Percentiles rank a stretch among this genome's conserved stretches.
Conservation (phyloP, 78 protist species). For the Dictyostelium intermedium region DNA sequence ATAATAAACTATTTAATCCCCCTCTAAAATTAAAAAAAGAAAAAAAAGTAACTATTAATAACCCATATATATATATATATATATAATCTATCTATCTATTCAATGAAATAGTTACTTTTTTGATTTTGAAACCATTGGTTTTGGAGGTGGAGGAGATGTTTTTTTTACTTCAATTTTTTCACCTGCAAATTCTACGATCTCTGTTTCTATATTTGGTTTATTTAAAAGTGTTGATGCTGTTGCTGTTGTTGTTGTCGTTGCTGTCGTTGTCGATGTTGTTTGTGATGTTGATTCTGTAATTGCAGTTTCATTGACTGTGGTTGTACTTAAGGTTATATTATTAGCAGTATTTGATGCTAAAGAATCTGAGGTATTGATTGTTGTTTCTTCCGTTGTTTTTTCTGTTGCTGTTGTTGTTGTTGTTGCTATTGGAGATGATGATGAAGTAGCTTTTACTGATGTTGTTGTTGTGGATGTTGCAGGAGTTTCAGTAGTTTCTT, state of each 20-base stretch:
- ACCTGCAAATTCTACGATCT: slow-evolving; percentile 56
- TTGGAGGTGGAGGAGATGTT: not conserved
- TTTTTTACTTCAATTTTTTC: slow-evolving; percentile 8
- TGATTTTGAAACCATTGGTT: not conserved
- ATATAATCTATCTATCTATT: too few species aligned
- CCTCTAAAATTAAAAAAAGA: not conserved
- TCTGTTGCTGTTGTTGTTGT: not conserved
- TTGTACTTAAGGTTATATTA: not conserved
- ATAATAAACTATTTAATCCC: slow-evolving; percentile 42
- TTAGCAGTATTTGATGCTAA: not conserved
- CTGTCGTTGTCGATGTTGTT: not conserved
- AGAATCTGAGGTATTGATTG: not conserved
- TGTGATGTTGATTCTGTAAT: not conserved
- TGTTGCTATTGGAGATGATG: too few species aligned
- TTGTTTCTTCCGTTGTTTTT: not conserved
- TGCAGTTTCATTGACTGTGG: not conserved
- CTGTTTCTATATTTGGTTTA: not conserved
- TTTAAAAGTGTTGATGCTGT: not conserved
- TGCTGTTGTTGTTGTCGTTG: not conserved
- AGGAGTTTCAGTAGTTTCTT: not conserved
- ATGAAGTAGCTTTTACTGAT: too few species aligned
- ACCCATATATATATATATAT: too few species aligned
- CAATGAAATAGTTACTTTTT: not conserved
- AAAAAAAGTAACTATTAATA: too few species aligned
- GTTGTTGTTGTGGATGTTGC: not conserved